Conservation (phyloP, 2,329 filamentous ascomycete genomes). For the Botryotinia convoluta region DNA sequence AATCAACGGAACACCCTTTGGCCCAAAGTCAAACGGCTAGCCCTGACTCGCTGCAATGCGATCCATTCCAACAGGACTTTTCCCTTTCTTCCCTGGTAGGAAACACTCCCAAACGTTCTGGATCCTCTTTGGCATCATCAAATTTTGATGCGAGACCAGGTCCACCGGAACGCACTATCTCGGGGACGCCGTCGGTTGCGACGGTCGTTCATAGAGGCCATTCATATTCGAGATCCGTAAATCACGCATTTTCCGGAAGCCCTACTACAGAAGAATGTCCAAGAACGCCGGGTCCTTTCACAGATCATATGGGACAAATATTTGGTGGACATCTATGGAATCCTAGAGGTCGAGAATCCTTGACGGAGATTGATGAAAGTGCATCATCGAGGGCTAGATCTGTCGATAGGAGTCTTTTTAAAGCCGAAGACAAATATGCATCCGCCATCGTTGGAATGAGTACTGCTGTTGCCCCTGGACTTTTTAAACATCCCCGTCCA, state of each 20-base stretch:
- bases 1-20: constrained; percentile 66
- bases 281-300: constrained; percentile 30
- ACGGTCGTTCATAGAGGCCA: constrained; percentile 36
- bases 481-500: constrained; percentile 30
- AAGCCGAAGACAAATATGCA: constrained; percentile 61
- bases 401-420: constrained; percentile 59
- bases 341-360: constrained; percentile 26
- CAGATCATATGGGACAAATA: constrained; percentile 33
- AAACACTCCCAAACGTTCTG: constrained; percentile 12
- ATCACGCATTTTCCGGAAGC: constrained; percentile 20
- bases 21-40: constrained; percentile 43
- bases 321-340: constrained; percentile 32
- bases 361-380: constrained; percentile 42
- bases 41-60: not conserved
- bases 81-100: constrained; percentile 10
- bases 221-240: constrained; percentile 41
- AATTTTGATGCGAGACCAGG: constrained; percentile 42
- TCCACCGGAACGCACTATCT: constrained; percentile 39
- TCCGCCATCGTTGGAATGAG: constrained; percentile 63
- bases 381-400: constrained; percentile 57
- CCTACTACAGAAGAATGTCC: constrained; percentile 22
- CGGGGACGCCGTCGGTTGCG: constrained; percentile 36
- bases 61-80: constrained; percentile 10
- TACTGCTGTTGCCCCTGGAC: constrained; percentile 60
- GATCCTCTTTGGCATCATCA: constrained; percentile 35